Base-by-base conservation (phyloP, 768 basidiomycete genomes). In the Boletus reticuloceps region DNA sequence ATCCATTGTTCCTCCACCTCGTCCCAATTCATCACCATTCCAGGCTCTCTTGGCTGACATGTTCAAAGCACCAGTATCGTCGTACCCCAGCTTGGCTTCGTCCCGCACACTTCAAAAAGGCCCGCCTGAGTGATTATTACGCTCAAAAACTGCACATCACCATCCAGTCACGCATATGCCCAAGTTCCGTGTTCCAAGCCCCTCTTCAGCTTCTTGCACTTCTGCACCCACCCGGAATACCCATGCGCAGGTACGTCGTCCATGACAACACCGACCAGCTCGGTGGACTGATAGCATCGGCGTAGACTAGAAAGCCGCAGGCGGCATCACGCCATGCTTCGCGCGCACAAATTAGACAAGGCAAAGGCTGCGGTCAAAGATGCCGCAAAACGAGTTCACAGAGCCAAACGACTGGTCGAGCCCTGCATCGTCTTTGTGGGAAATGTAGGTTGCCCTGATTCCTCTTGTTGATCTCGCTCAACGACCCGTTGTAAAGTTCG, bases 381-480 rank as follows among this genome's bases (percentile, higher is more conserved):
- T 2, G 63, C 66, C 11, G 58, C 58, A 19, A 66, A 59, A 49
- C 66, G 61, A 17, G 50, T 10, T 11, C 49, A 52, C 34, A 56
- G 3, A 19, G 46, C 54, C 27, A 62, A 57, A 19, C 51, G 51
- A 7, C 7, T 55, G 20, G 45, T 17, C 10, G 65, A 60, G 9
- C 66, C 65, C 52, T 68, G 65, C 32, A 74, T 72, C 54, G 75
- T 82, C 22, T 87, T 75, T 59, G 81, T 86, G 19, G 86, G 87
- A 39, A 88, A 88, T 64, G 87, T 88, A 60, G 57, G 83, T 72
- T 14, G 12, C 13, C 6, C 7, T 37, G 10, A 11, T 34, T 5
- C n/a, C n/a, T 41, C 25, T 9, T 50, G 43, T 44, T 22, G 12
- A 32, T 42, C 44, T 47, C 43, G 50, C 32, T 59, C 32, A 42